Percentiles rank a stretch among this genome's conserved stretches.
Conservation (phyloP, 192 early-diverging fungal species). For the Linnemannia schmuckeri region DNA sequence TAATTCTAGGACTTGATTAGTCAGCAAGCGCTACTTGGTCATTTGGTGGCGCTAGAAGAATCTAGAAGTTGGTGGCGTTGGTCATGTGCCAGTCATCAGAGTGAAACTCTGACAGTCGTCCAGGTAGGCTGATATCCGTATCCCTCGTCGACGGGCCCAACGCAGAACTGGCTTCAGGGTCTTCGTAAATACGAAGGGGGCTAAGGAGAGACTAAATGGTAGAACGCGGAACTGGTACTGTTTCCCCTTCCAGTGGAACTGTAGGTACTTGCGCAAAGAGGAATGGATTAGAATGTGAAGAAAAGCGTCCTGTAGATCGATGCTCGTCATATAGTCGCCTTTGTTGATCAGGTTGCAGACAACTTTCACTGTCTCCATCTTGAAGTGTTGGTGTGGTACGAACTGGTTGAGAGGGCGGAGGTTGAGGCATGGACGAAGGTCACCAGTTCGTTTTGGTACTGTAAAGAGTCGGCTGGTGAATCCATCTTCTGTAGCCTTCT, state of each 20-base stretch:
- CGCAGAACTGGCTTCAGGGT: conserved; percentile 28
- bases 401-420: conserved; percentile 38
- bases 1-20: too few species aligned
- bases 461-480: conserved; percentile 31
- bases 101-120: conserved; percentile 30
- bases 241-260: conserved; percentile 27
- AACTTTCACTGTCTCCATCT: conserved; percentile 30
- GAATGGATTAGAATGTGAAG: conserved; percentile 49
- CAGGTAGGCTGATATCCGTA: conserved; percentile 38
- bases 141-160: conserved; percentile 37
- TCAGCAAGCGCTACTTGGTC: too few species aligned
- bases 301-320: conserved; percentile 56
- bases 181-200: conserved; percentile 54
- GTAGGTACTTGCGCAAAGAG: neutral
- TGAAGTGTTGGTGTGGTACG: conserved; percentile 23
- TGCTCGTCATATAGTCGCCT: conserved; percentile 38
- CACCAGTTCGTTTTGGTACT: conserved; percentile 42
- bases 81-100: too few species aligned
- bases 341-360: conserved; percentile 22
- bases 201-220: conserved; percentile 5
- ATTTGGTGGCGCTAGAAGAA: too few species aligned
- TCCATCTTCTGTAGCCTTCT: neutral
- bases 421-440: conserved; percentile 35
- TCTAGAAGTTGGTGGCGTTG: too few species aligned
- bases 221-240: conserved; percentile 51